Evolutionary conservation across 2,329 filamentous ascomycete species (phyloP).

Genomic region (Ophiocordyceps robertsii): DNA sequence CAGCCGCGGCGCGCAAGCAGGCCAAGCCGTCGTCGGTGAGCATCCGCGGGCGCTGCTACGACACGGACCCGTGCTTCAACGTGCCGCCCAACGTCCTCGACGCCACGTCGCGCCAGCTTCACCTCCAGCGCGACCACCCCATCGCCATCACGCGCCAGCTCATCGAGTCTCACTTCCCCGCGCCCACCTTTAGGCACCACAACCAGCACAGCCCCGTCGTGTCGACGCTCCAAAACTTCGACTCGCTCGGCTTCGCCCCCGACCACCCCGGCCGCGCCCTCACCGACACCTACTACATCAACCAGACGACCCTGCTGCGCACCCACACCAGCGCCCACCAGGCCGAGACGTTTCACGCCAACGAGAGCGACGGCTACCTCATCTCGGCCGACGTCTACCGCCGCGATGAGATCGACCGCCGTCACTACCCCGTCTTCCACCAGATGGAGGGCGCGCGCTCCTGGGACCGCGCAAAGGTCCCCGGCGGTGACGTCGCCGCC

Average conservation of each 20-base stretch:
- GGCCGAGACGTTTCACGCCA: constrained; percentile 61
- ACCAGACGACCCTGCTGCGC: constrained; percentile 66
- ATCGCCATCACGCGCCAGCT: constrained; percentile 81
- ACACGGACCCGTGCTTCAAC: constrained; percentile 75
- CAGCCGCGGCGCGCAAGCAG: neutral
- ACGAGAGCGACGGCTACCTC: constrained; percentile 67
- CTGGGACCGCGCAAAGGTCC: constrained; percentile 61
- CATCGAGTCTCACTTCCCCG: constrained; percentile 78
- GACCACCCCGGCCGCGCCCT: constrained; percentile 79
- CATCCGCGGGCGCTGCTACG: constrained; percentile 51
- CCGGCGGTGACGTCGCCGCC: constrained; percentile 43
- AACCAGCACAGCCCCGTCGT: constrained; percentile 75
- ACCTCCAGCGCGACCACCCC: constrained; percentile 83
- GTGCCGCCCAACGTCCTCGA: constrained; percentile 61
- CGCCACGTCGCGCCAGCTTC: constrained; percentile 64
- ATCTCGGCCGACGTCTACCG: constrained; percentile 93
- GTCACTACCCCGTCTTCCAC: constrained; percentile 94
- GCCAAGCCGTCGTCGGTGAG: constrained; percentile 25
- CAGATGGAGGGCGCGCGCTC: constrained; percentile 94
- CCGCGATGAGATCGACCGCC: constrained; percentile 85
- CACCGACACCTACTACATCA: constrained; percentile 94
- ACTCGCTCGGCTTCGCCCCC: constrained; percentile 80
- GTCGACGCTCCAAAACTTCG: constrained; percentile 78
- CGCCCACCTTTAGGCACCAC: constrained; percentile 60
- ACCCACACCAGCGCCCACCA: constrained; percentile 96